Conservation (phyloP, 495 filamentous ascomycete genomes). For the Umbilicaria muhlenbergii region DNA sequence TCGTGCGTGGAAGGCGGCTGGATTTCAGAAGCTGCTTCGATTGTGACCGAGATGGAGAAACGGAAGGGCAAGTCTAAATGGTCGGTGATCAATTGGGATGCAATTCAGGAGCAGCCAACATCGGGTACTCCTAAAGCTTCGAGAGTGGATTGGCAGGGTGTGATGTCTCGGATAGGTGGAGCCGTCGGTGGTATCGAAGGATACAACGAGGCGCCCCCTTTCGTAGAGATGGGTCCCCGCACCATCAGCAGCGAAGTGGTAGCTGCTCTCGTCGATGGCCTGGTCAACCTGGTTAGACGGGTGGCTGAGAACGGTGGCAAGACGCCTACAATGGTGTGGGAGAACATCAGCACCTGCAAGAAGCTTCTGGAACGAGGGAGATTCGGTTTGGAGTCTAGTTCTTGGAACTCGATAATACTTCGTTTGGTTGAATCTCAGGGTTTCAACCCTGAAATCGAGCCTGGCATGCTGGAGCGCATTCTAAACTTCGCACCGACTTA, state of each 20-base stretch:
- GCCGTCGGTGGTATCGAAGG: slow-evolving; percentile 7
- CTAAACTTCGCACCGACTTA: slow-evolving; percentile 7
- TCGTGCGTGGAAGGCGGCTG: slow-evolving; percentile 48
- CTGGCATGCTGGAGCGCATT: slow-evolving; percentile 21
- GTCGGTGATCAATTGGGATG: slow-evolving; percentile 11
- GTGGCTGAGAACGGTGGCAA: neutral
- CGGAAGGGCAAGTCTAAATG: slow-evolving; percentile 16
- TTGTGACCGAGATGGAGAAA: slow-evolving; percentile 27
- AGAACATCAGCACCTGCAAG: slow-evolving; percentile 16
- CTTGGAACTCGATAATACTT: slow-evolving; percentile 32
- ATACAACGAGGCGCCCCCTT: slow-evolving; percentile 9
- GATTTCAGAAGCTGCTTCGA: slow-evolving; percentile 32
- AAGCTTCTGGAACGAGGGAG: slow-evolving; percentile 17
- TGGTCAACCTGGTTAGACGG: slow-evolving; percentile 24
- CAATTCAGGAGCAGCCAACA: slow-evolving; percentile 1
- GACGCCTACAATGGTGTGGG: slow-evolving; percentile 2
- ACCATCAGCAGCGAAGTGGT: slow-evolving; percentile 46
- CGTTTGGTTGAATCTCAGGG: slow-evolving; percentile 35
- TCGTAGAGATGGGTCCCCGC: slow-evolving; percentile 28
- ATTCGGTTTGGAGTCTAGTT: slow-evolving; percentile 17
- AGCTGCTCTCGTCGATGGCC: slow-evolving; percentile 32
- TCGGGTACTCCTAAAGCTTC: slow-evolving; percentile 1
- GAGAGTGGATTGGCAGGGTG: slow-evolving; percentile 11
- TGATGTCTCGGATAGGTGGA: slow-evolving; percentile 7
- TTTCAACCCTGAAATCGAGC: slow-evolving; percentile 22